Base-by-base conservation (phyloP, 78 protist species). In the Kipferlia bialata region DNA sequence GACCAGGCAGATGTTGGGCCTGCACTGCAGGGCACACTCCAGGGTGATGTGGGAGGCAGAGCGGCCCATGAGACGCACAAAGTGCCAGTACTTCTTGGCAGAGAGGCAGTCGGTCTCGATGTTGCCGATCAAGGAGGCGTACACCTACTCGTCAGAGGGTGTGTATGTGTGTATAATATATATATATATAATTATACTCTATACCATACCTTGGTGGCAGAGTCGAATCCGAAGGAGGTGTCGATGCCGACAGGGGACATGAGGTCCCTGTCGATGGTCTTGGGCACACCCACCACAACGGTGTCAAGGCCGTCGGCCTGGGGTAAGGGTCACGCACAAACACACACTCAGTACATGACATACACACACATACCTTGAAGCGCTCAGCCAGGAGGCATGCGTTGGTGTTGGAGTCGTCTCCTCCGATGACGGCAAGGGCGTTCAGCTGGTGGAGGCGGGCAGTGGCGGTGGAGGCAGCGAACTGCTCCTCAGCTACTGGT, bases 241-340 rank as follows among this genome's bases (percentile, higher is more conserved):
- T 80, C 88, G 41, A 83, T 59, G 29, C 48, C 51, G 10, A 76
- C 37, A n/a, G n/a, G n/a, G 57, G 18, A 37, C 39, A 45, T 34
- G 32, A 83, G 77, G 54, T 83, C 85, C 0, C 83, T 82, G 60
- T 84, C 88, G 38, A 79, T 76, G 45, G 83, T 84, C 71, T 84
- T 84, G 63, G 84, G 88, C 56, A 76, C 77, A 59, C 88, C 88
- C 37, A 75, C 38, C 26, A 84, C 84, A 32, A 16, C 28, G 24
- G 60, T 28, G 17, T n/a, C 0, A 20, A 15, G n/a, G n/a, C 32
- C 56, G 29, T 67, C n/a, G 17, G 33, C 56, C 18, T n/a, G n/a
- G n/a, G n/a, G n/a, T n/a, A n/a, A n/a, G n/a, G n/a, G n/a, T n/a
- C n/a, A n/a, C n/a, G n/a, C n/a, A n/a, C n/a, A n/a, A n/a, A n/a